A percentile compares a stretch with the other conserved stretches of the same genome.
Conservation (phyloP, 2,329 filamentous ascomycete species). For the Neofusicoccum laricinum region DNA sequence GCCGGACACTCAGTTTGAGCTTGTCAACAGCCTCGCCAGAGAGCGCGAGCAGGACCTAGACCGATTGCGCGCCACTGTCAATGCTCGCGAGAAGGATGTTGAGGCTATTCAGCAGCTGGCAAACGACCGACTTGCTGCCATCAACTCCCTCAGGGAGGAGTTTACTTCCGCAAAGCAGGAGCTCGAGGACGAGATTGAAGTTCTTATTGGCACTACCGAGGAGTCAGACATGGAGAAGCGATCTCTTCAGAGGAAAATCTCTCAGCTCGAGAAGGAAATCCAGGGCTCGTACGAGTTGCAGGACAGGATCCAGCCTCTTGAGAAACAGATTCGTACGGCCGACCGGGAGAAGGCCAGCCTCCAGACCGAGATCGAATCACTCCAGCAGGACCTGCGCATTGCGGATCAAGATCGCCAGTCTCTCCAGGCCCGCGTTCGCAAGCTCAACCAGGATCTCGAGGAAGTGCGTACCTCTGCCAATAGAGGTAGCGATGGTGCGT, state of each 20-base stretch:
- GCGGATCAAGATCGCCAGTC: conserved; percentile 30
- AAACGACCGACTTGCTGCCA: conserved; percentile 39
- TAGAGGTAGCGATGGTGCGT: conserved; percentile 38
- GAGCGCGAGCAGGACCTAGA: conserved; percentile 51
- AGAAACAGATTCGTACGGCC: conserved; percentile 31
- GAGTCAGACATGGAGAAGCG: conserved; percentile 49
- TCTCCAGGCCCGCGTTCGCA: conserved; percentile 55
- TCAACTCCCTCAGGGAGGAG: conserved; percentile 52
- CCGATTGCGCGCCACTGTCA: conserved; percentile 48
- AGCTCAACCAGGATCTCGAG: conserved; percentile 57
- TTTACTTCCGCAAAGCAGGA: conserved; percentile 33
- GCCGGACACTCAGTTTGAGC: conserved; percentile 38
- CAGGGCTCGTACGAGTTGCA: conserved; percentile 46
- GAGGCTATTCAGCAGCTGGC: conserved; percentile 33
- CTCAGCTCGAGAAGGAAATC: conserved; percentile 31
- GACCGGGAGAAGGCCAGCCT: conserved; percentile 38
- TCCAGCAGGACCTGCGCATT: conserved; percentile 37
- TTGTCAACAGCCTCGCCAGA: conserved; percentile 41
- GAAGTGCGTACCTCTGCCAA: conserved; percentile 49
- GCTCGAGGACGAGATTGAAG: conserved; percentile 53
- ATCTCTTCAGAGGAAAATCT: conserved; percentile 58
- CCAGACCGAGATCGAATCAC: conserved; percentile 29
- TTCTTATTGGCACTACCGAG: conserved; percentile 44
- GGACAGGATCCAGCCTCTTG: conserved; percentile 45
- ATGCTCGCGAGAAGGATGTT: conserved; percentile 29